Conservation (phyloP, 2,329 filamentous ascomycete genomes). For the Onygena corvina region DNA sequence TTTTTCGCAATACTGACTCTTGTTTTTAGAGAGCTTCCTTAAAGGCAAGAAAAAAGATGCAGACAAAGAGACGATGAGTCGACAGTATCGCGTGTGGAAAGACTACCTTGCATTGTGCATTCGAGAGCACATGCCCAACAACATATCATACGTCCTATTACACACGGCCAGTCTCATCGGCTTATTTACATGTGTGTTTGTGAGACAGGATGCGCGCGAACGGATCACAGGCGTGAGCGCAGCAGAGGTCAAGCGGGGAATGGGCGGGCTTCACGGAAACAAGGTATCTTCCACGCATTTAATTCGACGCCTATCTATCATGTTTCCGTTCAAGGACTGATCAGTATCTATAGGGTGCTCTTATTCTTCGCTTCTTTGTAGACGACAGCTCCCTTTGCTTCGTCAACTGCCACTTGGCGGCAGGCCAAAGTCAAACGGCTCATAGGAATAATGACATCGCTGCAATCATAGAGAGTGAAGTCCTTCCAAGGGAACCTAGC, state of each 20-base stretch:
- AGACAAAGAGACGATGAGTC: slow-evolving; percentile 70
- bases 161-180: slow-evolving; percentile 86
- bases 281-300: slow-evolving; percentile 45
- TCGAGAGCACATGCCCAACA: slow-evolving; percentile 63
- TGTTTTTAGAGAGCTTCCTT: slow-evolving; percentile 58
- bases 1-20: slow-evolving; percentile 20
- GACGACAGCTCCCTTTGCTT: slow-evolving; percentile 94
- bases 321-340: slow-evolving; percentile 1
- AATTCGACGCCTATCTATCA: not conserved
- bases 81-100: slow-evolving; percentile 92
- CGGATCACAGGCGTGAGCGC: slow-evolving; percentile 66
- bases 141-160: slow-evolving; percentile 68
- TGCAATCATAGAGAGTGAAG: slow-evolving; percentile 67
- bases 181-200: slow-evolving; percentile 90
- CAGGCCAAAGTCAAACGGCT: slow-evolving; percentile 79
- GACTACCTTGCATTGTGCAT: slow-evolving; percentile 74
- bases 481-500: slow-evolving; percentile 63
- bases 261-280: slow-evolving; percentile 91
- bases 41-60: slow-evolving; percentile 67
- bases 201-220: slow-evolving; percentile 64
- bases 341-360: slow-evolving; percentile 50
- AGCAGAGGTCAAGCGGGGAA: slow-evolving; percentile 84
- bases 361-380: slow-evolving; percentile 80
- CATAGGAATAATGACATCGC: slow-evolving; percentile 88
- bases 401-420: slow-evolving; percentile 92